Evolutionary conservation across 495 filamentous ascomycete genomes (phyloP).

Genomic region (Glarea lozoyensis): DNA sequence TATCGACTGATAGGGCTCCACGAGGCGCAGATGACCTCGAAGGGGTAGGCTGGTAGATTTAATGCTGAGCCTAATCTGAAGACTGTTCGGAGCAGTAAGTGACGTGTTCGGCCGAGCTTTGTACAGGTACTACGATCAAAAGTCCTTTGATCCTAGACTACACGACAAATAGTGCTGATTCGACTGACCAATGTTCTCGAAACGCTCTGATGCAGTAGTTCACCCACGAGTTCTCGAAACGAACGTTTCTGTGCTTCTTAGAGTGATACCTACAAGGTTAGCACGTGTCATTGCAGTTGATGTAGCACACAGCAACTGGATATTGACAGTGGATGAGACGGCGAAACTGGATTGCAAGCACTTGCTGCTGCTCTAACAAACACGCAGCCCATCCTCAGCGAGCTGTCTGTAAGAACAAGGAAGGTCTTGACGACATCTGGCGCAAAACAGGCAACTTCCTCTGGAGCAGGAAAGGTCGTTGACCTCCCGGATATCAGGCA

Average conservation of each 20-base stretch:
- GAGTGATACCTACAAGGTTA: conserved; percentile 21
- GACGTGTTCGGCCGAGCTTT: conserved; percentile 21
- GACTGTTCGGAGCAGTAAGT: conserved; percentile 9
- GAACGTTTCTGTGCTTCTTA: conserved; percentile 20
- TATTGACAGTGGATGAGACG: conserved; percentile 8
- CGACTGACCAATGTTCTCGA: conserved; percentile 14
- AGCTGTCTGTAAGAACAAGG: too few relatives aligned
- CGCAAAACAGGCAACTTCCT: too few relatives aligned
- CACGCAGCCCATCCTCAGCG: too few relatives aligned
- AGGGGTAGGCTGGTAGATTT: conserved; percentile 17
- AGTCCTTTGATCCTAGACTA: conserved; percentile 12
- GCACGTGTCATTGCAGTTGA: conserved; percentile 24
- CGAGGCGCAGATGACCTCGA: conserved; percentile 22
- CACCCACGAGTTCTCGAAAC: conserved; percentile 12
- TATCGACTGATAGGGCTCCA: conserved; percentile 2
- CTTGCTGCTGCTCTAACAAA: too few relatives aligned
- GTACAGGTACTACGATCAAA: conserved; percentile 17
- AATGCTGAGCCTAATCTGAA: conserved; percentile 12
- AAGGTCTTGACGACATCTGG: too few relatives aligned
- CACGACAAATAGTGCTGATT: conserved; percentile 8
- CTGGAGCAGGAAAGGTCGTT: too few relatives aligned
- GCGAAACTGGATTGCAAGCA: not conserved
- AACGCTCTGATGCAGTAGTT: conserved; percentile 22
- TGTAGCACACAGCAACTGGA: conserved; percentile 18
- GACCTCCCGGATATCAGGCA: too few relatives aligned